These are phyloP conservation scores for Myxozyma mucilagina DNA, from an alignment of 805 yeast genomes.

Conservation along the genomic window DNA sequence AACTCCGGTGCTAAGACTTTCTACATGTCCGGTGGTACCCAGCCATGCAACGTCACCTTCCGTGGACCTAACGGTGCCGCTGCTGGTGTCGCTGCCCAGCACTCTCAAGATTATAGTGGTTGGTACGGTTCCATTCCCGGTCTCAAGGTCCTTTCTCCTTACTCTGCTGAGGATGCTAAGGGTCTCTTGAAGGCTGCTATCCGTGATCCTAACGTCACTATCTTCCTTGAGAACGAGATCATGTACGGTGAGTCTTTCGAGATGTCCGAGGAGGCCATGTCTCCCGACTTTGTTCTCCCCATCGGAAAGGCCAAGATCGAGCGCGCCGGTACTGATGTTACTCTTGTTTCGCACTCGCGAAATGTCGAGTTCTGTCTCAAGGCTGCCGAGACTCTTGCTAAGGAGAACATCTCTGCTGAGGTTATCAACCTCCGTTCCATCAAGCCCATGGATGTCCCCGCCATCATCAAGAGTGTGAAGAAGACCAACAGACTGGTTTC, in stretches of 20 bases:
- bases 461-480: constrained; percentile 84
- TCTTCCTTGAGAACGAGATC: constrained; percentile 93
- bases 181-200: constrained; percentile 95
- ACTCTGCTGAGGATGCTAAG: constrained; percentile 91
- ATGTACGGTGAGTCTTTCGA: constrained; percentile 90
- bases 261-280: constrained; percentile 82
- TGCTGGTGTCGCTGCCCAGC: constrained; percentile 99
- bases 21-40: constrained; percentile 99
- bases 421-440: constrained; percentile 94
- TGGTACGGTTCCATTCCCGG: constrained; percentile 99
- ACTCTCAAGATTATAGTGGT: constrained; percentile 94
- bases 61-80: constrained; percentile 99
- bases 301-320: constrained; percentile 95
- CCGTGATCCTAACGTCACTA: constrained; percentile 98
- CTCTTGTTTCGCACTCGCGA: constrained; percentile 90
- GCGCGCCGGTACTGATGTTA: constrained; percentile 85
- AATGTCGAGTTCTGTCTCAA: constrained; percentile 80
- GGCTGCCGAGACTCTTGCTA: constrained; percentile 85
- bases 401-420: constrained; percentile 85
- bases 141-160: constrained; percentile 93
- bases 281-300: constrained; percentile 88
- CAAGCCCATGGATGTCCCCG: constrained; percentile 90
- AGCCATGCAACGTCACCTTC: constrained; percentile 94
- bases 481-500: constrained; percentile 96
- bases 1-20: constrained; percentile 98